Base-by-base conservation (phyloP, 1,284 basidiomycete species). In the Somion occarium region DNA sequence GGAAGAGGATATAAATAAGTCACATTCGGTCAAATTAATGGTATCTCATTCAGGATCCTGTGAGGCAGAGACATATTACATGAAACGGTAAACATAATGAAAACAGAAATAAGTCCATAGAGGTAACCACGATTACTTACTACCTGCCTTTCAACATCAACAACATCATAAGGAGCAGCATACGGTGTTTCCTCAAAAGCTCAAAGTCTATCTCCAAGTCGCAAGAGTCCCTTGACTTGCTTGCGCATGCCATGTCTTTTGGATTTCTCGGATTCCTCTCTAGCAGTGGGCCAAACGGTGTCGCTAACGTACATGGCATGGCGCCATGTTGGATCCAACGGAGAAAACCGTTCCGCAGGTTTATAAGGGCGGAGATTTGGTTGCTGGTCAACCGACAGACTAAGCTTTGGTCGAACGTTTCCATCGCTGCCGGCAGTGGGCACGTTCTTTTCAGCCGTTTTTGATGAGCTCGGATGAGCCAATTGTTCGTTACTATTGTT, bases 251-350 rank as follows among this genome's bases (percentile, higher is more conserved):
- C 30, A 34, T 34, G 30, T 34, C 30, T 7, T 34, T 15, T 34
- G 7, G 30, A 34, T 34, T 34, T 34, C 7, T 7, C 15, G 15
- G 30, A 7, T 34, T 15, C 30, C 30, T 15, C 30, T n/a, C n/a
- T n/a, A n/a, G n/a, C 48, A 18, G 48, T 30, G 12, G 61, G 61
- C 58, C 60, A 63, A 2, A 59, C 58, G 9, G 51, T 26, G 19
- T 53, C 11, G 51, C 57, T 60, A 48, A 60, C 38, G 46, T 63
- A 63, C 49, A 59, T 57, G 3, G 61, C 61, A 39, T 63, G 56
- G 12, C 61, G 59, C 57, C 57, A 53, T 3, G 51, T 54, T 9
- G 55, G 54, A n/a, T 60, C 46, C 20, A 18, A 18, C 13, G 25
- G 41, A 7, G 48, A 13, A n/a, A 38, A 49, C 12, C 38, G 13